Percentiles rank a stretch among this genome's conserved stretches.
phyloP scores from a whole-genome alignment of 352 stramenopile genomes.

The Ophiocytium majus region DNA sequence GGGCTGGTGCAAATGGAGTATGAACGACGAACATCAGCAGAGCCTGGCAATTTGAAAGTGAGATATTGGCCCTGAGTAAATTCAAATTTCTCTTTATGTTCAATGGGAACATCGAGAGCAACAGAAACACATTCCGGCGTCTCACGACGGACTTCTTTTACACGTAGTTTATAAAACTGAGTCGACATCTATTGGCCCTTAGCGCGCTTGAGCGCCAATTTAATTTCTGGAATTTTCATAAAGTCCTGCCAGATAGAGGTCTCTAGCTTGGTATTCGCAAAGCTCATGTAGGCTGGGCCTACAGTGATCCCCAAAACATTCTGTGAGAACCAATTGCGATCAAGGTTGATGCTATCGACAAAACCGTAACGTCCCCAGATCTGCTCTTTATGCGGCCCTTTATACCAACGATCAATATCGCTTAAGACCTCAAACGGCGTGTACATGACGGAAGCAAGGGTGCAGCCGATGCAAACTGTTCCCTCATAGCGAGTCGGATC shows the following conservation, averaged over 20 bases:
- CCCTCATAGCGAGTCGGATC: background rate
- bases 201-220: too few relatives aligned
- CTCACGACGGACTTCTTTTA: background rate
- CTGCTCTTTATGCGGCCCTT: background rate
- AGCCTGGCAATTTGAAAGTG: background rate
- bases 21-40: background rate
- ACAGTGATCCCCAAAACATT: background rate
- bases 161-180: background rate
- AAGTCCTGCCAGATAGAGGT: slow-evolving; percentile 7
- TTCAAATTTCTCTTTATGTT: background rate
- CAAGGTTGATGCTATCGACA: background rate
- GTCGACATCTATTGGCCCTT: background rate
- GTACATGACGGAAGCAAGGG: background rate
- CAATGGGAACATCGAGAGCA: background rate
- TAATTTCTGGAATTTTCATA: too few relatives aligned
- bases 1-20: background rate
- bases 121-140: background rate
- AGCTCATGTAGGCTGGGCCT: background rate
- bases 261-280: background rate
- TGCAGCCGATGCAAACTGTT: background rate
- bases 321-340: background rate
- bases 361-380: slow-evolving; percentile 1
- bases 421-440: background rate
- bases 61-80: slow-evolving; percentile 4
- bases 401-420: background rate